These are phyloP conservation scores for Suhomyces pyralidae DNA, from an alignment of 805 yeast genomes.

Conservation along the genomic window DNA sequence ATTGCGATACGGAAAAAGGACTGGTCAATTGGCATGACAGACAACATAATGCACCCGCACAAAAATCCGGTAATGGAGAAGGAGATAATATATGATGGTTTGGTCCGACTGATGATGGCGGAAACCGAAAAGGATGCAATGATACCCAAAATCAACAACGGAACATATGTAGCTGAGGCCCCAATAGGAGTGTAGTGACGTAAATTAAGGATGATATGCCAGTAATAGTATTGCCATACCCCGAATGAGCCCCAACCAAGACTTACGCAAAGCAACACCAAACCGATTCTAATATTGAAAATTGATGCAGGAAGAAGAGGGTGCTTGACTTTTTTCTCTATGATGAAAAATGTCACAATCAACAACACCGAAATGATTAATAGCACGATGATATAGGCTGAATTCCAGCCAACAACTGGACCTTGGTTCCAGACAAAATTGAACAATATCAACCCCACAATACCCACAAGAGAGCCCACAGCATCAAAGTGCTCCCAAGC, in stretches of 20 bases:
- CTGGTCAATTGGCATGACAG: slow-evolving; percentile 57
- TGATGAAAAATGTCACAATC: slow-evolving; percentile 40
- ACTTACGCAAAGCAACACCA: slow-evolving; percentile 50
- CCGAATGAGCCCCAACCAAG: slow-evolving; percentile 82
- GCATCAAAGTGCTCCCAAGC: slow-evolving; percentile 15
- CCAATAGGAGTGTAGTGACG: slow-evolving; percentile 41
- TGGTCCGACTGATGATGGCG: slow-evolving; percentile 40
- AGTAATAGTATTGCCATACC: slow-evolving; percentile 64
- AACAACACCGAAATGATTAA: slow-evolving; percentile 50
- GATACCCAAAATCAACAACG: slow-evolving; percentile 51
- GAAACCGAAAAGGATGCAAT: slow-evolving; percentile 55
- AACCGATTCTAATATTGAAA: slow-evolving; percentile 42
- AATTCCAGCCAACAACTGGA: slow-evolving; percentile 66
- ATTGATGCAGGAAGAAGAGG: slow-evolving; percentile 57
- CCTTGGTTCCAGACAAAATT: slow-evolving; percentile 77
- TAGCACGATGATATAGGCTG: slow-evolving; percentile 55
- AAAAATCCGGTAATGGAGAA: slow-evolving; percentile 53
- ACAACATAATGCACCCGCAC: slow-evolving; percentile 51
- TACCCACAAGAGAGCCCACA: slow-evolving; percentile 54
- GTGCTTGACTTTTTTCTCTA: slow-evolving; percentile 46
- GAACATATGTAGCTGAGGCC: slow-evolving; percentile 41
- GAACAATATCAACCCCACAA: slow-evolving; percentile 57
- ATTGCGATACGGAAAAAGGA: slow-evolving; percentile 57
- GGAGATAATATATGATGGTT: slow-evolving; percentile 50
- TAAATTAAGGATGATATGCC: slow-evolving; percentile 49